Evolutionary conservation across 2,329 filamentous ascomycete species (phyloP).

Genomic region (Septoria petroselini): DNA sequence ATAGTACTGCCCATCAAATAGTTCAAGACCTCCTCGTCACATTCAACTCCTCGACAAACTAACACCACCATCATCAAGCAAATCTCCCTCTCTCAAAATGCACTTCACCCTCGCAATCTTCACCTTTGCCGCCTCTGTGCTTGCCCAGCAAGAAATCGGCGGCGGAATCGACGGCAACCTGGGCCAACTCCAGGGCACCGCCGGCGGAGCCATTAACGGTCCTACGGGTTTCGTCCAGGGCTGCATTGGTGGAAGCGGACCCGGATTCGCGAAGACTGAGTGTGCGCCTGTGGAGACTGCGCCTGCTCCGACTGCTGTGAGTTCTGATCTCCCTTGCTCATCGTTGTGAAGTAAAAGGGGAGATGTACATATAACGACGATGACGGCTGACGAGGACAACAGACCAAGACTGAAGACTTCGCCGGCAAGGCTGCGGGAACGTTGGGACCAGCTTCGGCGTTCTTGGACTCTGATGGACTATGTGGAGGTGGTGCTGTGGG

Average conservation of each 20-base stretch:
- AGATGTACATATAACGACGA: not conserved
- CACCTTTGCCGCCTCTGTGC: constrained; percentile 4
- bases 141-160: constrained; percentile 16
- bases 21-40: not conserved
- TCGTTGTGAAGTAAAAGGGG: not conserved
- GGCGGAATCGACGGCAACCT: constrained; percentile 16
- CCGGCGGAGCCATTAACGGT: constrained; percentile 21
- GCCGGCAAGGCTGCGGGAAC: constrained; percentile 19
- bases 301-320: constrained; percentile 16
- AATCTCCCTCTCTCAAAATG: not conserved
- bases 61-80: not conserved
- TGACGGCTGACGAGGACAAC: not conserved
- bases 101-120: constrained; percentile 6
- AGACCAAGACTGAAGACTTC: not conserved
- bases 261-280: constrained; percentile 12
- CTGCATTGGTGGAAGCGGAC: constrained; percentile 17
- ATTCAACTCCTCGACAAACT: too few relatives aligned
- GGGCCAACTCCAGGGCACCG: constrained; percentile 14
- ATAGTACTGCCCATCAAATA: not conserved
- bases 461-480: constrained; percentile 17
- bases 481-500: constrained; percentile 17
- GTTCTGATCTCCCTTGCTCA: not conserved
- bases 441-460: constrained; percentile 17
- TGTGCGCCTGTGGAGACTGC: constrained; percentile 20
- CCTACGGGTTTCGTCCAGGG: constrained; percentile 21